Conservation (phyloP, 1,139 yeast species). For the Geotrichum reessii region DNA sequence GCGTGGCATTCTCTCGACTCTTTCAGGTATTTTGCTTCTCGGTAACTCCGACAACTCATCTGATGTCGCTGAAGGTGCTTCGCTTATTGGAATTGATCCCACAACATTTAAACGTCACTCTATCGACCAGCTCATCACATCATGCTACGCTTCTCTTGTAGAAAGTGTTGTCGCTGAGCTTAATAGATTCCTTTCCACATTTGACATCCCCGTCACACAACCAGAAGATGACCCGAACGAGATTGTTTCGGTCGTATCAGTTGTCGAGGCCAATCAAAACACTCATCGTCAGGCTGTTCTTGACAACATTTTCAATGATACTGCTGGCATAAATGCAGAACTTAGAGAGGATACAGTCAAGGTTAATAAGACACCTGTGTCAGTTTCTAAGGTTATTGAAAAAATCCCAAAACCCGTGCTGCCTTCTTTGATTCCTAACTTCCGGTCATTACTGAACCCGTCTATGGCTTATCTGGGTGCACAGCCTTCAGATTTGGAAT, state of each 20-base stretch:
- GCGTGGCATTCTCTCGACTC: conserved; percentile 34
- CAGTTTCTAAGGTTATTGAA: conserved; percentile 27
- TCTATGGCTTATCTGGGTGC: conserved; percentile 25
- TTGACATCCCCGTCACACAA: conserved; percentile 25
- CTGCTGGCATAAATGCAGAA: conserved; percentile 37
- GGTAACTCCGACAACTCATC: conserved; percentile 30
- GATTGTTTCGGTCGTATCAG: conserved; percentile 35
- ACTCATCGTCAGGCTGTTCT: conserved; percentile 28
- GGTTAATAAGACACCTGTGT: conserved; percentile 33
- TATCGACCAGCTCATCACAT: conserved; percentile 32
- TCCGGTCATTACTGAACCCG: conserved; percentile 24
- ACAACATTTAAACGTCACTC: conserved; percentile 27
- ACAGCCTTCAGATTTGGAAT: conserved; percentile 9
- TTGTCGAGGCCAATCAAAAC: conserved; percentile 33
- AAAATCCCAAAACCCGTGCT: conserved; percentile 16
- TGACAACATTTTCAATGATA: conserved; percentile 36
- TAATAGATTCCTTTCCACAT: conserved; percentile 32
- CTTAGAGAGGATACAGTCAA: conserved; percentile 37
- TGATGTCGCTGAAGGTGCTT: conserved; percentile 39
- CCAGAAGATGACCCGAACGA: conserved; percentile 30
- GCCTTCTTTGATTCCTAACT: conserved; percentile 19
- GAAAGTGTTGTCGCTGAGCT: conserved; percentile 34
- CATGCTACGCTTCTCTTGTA: conserved; percentile 34
- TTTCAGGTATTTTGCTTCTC: conserved; percentile 39
- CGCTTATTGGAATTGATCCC: conserved; percentile 38